Evolutionary conservation across 164 flowering plant species (phyloP).

Genomic region (Brasenia schreberi): DNA sequence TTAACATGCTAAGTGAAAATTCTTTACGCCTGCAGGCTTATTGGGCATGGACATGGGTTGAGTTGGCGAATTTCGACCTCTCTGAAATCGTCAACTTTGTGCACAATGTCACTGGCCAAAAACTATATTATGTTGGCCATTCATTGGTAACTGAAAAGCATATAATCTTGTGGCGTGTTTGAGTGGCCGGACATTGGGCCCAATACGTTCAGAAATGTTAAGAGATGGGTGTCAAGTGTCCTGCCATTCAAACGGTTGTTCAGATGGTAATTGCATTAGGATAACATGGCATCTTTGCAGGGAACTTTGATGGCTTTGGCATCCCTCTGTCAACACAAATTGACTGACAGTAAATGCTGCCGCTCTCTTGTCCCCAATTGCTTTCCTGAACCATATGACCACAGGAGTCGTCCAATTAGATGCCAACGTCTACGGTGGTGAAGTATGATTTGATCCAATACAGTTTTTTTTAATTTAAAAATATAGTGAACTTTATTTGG

Average conservation of each 20-base stretch:
- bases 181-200: no score
- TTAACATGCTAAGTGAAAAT: no score
- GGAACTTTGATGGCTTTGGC: slow-evolving; percentile 76
- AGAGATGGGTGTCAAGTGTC: not conserved
- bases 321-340: slow-evolving; percentile 51
- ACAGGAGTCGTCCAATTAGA: slow-evolving; percentile 49
- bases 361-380: slow-evolving; percentile 68
- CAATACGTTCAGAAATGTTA: no score
- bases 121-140: slow-evolving; percentile 51
- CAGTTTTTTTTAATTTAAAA: not conserved
- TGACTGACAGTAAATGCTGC: slow-evolving; percentile 56
- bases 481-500: not conserved
- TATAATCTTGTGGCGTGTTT: no score
- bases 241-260: not conserved
- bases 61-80: slow-evolving; percentile 40
- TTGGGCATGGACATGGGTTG: slow-evolving; percentile 86
- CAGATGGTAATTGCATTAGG: no score
- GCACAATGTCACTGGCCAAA: slow-evolving; percentile 40
- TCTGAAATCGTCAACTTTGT: slow-evolving; percentile 39
- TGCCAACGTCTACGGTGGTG: slow-evolving; percentile 53
- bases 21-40: slow-evolving; percentile 23
- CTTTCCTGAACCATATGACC: slow-evolving; percentile 72
- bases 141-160: slow-evolving; percentile 18
- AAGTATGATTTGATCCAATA: slow-evolving; percentile 22
- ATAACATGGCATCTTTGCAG: slow-evolving; percentile 15